A percentile compares a stretch with the other conserved stretches of the same genome.
Evolutionary conservation across 2,329 filamentous ascomycete species (phyloP).

Genomic region (Endothia cerciana): DNA sequence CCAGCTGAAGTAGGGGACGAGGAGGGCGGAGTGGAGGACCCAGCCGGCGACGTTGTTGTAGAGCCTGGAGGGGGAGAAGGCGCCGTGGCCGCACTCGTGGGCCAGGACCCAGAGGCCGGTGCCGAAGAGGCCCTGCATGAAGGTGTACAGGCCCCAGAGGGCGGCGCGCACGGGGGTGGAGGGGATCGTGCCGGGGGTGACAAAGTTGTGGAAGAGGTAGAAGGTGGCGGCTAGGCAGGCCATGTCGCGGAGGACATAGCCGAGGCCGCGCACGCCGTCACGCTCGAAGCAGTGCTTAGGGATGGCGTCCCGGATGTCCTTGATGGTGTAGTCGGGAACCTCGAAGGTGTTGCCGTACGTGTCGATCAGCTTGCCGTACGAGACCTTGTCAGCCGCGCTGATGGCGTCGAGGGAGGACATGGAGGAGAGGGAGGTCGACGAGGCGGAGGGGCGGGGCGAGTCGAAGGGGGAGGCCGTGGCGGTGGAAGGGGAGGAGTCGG

Average conservation of each 20-base stretch:
- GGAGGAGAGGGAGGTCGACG: conserved; percentile 90
- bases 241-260: conserved; percentile 85
- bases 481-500: conserved; percentile 57
- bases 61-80: conserved; percentile 89
- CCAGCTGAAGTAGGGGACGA: conserved; percentile 99
- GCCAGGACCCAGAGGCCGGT: conserved; percentile 96
- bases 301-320: conserved; percentile 95
- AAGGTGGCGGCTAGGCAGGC: conserved; percentile 75
- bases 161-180: conserved; percentile 67
- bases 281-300: conserved; percentile 97
- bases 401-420: conserved; percentile 69
- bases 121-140: conserved; percentile 89
- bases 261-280: conserved; percentile 73
- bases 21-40: conserved; percentile 83
- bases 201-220: conserved; percentile 84
- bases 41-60: conserved; percentile 93
- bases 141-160: conserved; percentile 68
- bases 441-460: conserved; percentile 67
- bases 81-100: conserved; percentile 96
- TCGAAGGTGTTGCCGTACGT: conserved; percentile 95
- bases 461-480: conserved; percentile 61
- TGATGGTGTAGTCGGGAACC: conserved; percentile 94
- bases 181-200: conserved; percentile 83
- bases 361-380: conserved; percentile 75
- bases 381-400: conserved; percentile 37